phyloP scores from a whole-genome alignment of 2,329 filamentous ascomycete genomes.

The Emmonsia crescens region DNA sequence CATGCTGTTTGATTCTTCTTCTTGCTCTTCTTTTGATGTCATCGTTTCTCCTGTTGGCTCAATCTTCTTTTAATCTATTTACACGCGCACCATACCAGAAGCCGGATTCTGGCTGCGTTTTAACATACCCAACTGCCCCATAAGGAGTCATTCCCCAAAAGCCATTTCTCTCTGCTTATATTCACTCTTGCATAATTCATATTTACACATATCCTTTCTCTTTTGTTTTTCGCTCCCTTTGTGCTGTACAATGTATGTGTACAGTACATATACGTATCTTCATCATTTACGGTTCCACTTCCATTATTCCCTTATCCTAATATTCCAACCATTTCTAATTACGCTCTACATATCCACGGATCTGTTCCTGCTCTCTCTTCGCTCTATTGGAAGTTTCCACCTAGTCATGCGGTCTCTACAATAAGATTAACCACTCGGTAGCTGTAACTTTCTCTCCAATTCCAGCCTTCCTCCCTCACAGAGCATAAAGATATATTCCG shows the following conservation, averaged over 20 bases:
- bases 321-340: not conserved
- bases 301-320: not conserved
- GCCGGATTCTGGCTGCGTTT: not conserved
- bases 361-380: not conserved
- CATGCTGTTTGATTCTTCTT: not conserved
- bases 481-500: too few species aligned
- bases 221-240: conserved; percentile 6
- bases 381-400: not conserved
- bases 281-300: not conserved
- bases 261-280: not conserved
- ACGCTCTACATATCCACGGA: not conserved
- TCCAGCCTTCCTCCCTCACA: not conserved
- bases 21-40: not conserved
- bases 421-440: not conserved
- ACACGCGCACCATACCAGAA: not conserved
- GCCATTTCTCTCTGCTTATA: not conserved
- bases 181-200: not conserved
- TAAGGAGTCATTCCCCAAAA: not conserved
- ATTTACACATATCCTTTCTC: conserved; percentile 7
- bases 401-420: not conserved
- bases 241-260: too few species aligned
- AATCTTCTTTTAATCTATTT: not conserved
- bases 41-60: not conserved
- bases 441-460: not conserved
- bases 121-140: not conserved